Base-by-base conservation (phyloP, 768 basidiomycete species). In the Russula sp. region DNA sequence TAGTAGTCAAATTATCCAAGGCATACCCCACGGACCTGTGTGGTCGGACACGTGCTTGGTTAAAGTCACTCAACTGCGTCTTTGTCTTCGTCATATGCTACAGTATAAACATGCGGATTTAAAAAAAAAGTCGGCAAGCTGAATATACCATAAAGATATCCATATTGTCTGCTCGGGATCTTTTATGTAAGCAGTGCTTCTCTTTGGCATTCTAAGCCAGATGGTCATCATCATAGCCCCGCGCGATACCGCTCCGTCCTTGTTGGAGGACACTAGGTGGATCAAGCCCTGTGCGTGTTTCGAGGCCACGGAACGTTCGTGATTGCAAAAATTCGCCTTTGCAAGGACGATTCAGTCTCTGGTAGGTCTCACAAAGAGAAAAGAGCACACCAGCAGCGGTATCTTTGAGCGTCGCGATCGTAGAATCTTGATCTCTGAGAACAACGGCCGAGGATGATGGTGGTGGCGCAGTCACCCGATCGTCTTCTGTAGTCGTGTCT, bases 231-330 rank as follows among this genome's bases (percentile, higher is more conserved):
- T 81, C 81, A 73, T 98, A 98, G 11, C 90, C 92, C 66, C 88
- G 82, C 44, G 96, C 94, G 52, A 96, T 88, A 6, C 96, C 96
- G 68, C 84, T 90, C 52, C 94, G 77, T 0, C 96, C 96, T 73
- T 96, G 90, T 75, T 97, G 92, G 63, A 98, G 74, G 46, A 87
- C 73, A 66, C 89, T 84, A 0, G 95, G 94, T 1, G 79, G 82
- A 70, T 96, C 92, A 73, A 90, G 79, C 0, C 92, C 93, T 13
- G 87, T 69, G 10, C 89, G 81, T 24, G 83, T 76, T 63, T 98
- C 95, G 28, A 98, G 78, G 1, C 96, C 96, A 49, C 81, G 83
- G 75, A 89, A 98, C 0, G 83, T 84, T 53, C 94, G 83, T 18
- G 77, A 77, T 32, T 88, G 84, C 20, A 97, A 77, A 75, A 89